phyloP scores from a whole-genome alignment of 352 stramenopile genomes.

The Phytophthora cryptogea region DNA sequence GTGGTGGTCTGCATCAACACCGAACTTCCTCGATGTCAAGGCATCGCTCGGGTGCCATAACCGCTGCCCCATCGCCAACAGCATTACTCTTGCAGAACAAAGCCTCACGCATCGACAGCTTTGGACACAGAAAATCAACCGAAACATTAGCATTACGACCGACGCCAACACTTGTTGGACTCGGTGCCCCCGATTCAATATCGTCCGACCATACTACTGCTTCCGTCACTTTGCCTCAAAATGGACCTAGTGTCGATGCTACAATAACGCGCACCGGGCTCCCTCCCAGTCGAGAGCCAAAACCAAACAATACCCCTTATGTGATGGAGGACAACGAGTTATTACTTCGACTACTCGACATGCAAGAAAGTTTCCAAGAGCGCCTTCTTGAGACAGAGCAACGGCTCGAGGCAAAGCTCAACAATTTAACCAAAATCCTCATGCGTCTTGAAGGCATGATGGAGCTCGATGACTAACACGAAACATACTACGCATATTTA shows the following conservation, averaged over 20 bases:
- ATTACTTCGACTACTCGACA: constrained; percentile 50
- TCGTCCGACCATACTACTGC: background rate
- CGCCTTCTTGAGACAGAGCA: constrained; percentile 65
- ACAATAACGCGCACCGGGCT: background rate
- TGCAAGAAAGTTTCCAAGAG: constrained; percentile 66
- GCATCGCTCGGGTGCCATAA: constrained; percentile 17
- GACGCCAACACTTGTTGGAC: background rate
- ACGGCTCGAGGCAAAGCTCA: constrained; percentile 68
- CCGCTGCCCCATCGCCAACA: constrained; percentile 8
- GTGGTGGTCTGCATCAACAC: constrained; percentile 21
- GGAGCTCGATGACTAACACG: constrained; percentile 48
- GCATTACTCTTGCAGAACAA: constrained; percentile 33
- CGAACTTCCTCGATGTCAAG: constrained; percentile 7
- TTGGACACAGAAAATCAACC: constrained; percentile 6
- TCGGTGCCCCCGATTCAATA: background rate
- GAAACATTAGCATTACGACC: background rate
- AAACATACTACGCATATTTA: constrained; percentile 15
- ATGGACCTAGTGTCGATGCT: constrained; percentile 16
- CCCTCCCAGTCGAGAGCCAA: background rate
- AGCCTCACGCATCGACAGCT: constrained; percentile 14
- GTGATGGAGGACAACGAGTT: constrained; percentile 51
- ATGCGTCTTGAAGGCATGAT: constrained; percentile 64
- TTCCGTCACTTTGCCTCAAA: background rate
- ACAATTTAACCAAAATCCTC: constrained; percentile 73
- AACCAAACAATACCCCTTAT: constrained; percentile 12